Conservation (phyloP, 495 filamentous ascomycete genomes). For the Trichoderma asperelloides region DNA sequence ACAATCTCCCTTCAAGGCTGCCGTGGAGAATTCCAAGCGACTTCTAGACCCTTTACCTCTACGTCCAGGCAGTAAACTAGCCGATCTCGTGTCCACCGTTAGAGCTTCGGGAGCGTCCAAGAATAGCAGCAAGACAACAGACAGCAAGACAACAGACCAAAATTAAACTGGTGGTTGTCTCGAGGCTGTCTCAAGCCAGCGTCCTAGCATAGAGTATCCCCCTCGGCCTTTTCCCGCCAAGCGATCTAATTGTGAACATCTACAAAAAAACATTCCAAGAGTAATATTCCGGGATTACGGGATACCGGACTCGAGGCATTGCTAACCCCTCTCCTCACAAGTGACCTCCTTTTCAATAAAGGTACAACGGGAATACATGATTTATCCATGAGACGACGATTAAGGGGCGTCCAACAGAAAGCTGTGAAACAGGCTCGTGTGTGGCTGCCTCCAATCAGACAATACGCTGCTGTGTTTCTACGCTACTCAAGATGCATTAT, state of each 20-base stretch:
- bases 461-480: not conserved
- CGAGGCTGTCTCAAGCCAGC: not conserved
- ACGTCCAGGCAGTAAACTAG: not conserved
- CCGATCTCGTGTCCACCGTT: not conserved
- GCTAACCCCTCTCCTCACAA: not conserved
- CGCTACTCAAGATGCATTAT: not conserved
- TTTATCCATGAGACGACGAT: not conserved
- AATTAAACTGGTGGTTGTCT: not conserved
- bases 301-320: not conserved
- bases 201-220: not conserved
- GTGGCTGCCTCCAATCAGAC: not conserved
- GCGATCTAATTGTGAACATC: not conserved
- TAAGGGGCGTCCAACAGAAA: not conserved
- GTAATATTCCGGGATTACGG: not conserved
- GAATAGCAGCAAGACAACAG: slow-evolving; percentile 4
- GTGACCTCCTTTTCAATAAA: not conserved
- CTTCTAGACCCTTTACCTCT: slow-evolving; percentile 4
- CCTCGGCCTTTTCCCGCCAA: not conserved
- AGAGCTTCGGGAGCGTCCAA: not conserved
- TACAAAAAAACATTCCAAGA: not conserved
- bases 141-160: slow-evolving; percentile 2
- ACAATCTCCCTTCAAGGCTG: not conserved
- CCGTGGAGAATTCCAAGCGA: not conserved
- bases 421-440: not conserved
- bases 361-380: not conserved